These are phyloP conservation scores for Aegle marmelos DNA, from an alignment of 345 rosid species.

Conservation along the genomic window DNA sequence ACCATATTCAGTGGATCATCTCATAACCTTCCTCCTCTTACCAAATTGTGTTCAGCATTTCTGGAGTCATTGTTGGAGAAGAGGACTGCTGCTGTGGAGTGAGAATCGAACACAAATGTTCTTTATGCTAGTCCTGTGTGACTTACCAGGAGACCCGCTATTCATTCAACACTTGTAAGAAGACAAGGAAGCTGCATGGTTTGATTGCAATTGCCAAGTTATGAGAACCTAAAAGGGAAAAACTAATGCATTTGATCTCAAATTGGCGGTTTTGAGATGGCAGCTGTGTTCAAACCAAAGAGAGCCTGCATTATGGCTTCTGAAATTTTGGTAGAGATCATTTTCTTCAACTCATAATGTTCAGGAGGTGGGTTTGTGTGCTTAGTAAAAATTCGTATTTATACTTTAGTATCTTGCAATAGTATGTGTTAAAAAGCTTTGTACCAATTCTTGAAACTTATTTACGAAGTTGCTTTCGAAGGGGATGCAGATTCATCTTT, in stretches of 20 bases:
- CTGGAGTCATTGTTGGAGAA: conserved; percentile 77
- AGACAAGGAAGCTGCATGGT: neutral
- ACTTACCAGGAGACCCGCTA: neutral
- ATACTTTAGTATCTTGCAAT: neutral
- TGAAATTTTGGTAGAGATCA: neutral
- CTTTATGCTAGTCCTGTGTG: neutral
- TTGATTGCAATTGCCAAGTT: neutral
- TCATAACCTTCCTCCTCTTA: conserved; percentile 78
- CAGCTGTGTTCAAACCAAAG: conserved; percentile 2
- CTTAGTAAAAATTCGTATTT: neutral
- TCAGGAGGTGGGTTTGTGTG: neutral
- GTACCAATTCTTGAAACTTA: too few relatives aligned
- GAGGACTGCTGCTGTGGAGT: conserved; percentile 51
- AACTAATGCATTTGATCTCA: neutral
- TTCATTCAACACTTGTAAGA: neutral
- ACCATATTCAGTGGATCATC: conserved; percentile 77
- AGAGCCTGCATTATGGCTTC: neutral
- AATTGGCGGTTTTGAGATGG: neutral
- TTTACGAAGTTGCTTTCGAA: too few relatives aligned
- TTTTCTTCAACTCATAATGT: neutral
- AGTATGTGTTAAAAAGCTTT: neutral
- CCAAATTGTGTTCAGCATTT: conserved; percentile 65
- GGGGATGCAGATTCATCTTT: too few relatives aligned
- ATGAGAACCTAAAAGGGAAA: neutral
- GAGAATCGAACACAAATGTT: neutral